Evolutionary conservation across 2,329 filamentous ascomycete species (phyloP), one percentile per base, ranked within the genome.

Genomic region (Talaromyces sp.): DNA sequence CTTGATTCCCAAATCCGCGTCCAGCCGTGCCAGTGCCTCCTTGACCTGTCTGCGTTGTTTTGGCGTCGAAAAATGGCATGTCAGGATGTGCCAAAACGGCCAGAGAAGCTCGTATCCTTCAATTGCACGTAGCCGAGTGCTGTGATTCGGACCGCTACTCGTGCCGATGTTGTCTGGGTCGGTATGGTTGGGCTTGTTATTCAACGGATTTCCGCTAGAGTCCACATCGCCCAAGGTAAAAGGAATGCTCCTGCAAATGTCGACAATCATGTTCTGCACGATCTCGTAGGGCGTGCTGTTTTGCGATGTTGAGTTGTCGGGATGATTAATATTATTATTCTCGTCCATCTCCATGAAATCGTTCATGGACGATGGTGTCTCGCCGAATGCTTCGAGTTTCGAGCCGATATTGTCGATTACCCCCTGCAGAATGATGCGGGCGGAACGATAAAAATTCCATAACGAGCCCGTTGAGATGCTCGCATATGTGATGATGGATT

Each of bases 31-130:
- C 4, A 76, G 61, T 33, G 66, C 69, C 9, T 62, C 59, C 6
- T 69, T 66, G 17, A 75, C 70, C 57, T 71, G 70, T 4, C 69
- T 60, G 5, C 58, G 62, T 61, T 76, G 74, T 1, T 62, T 64
- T 1, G 69, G 66, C 0, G 70, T 74, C 4, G 74, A 72, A 55
- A 75, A 64, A 0, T 72, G 73, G 33, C 67, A 72, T 4, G 72
- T 69, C 4, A 72, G 54, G 9, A 73, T 67, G 52, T 73, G 73
- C 74, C 74, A 76, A n/a, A 75, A 62, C 2, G 74, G 74, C 74
- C 74, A 76, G 2, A 75, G 65, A 58, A 75, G 64, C 19, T 66
- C 69, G 30, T 74, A 73, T 0, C 64, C 72, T 27, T 74, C 70
- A 1, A 70, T 70, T 1, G 72, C 73, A 19, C 73, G 72, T 15